Conservation (phyloP, 2,329 filamentous ascomycete species). For the Cladosporium sphaerospermum region DNA sequence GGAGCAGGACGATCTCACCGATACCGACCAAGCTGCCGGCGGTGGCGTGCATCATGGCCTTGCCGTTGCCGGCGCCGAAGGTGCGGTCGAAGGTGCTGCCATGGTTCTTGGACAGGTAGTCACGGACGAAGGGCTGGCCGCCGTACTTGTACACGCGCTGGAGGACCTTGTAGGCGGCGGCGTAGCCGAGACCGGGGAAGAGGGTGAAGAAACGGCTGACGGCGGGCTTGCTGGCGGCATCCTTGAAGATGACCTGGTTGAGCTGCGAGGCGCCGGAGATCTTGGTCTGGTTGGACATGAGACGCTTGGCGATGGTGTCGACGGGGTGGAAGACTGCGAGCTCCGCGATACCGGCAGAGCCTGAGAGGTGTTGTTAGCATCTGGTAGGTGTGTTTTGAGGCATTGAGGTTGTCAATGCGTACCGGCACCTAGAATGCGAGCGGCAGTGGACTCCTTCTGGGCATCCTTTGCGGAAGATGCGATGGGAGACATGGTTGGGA, state of each 20-base stretch:
- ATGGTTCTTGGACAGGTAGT: constrained; percentile 77
- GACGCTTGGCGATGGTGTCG: constrained; percentile 95
- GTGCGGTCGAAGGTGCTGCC: constrained; percentile 76
- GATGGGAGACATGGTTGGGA: constrained; percentile 6
- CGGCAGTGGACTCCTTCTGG: constrained; percentile 83
- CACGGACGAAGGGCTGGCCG: constrained; percentile 88
- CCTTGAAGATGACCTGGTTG: constrained; percentile 90
- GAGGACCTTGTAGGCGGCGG: constrained; percentile 94
- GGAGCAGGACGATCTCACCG: constrained; percentile 90
- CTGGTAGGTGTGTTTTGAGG: background rate
- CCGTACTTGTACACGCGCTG: constrained; percentile 99
- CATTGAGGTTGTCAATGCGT: constrained; percentile 23
- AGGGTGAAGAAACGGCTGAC: constrained; percentile 84
- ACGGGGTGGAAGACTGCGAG: constrained; percentile 91
- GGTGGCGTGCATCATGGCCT: constrained; percentile 95
- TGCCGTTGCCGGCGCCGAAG: constrained; percentile 95
- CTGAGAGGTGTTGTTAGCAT: constrained; percentile 41
- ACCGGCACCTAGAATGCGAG: constrained; percentile 93
- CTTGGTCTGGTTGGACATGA: constrained; percentile 95
- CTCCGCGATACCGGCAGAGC: constrained; percentile 87
- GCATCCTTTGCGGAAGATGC: constrained; percentile 46
- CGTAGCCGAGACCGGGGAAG: constrained; percentile 95
- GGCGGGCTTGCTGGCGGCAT: constrained; percentile 66
- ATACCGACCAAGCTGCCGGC: constrained; percentile 94
- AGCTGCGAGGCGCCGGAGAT: constrained; percentile 58